Conservation (phyloP, 2,329 filamentous ascomycete genomes). For the Alternaria brassicicola region DNA sequence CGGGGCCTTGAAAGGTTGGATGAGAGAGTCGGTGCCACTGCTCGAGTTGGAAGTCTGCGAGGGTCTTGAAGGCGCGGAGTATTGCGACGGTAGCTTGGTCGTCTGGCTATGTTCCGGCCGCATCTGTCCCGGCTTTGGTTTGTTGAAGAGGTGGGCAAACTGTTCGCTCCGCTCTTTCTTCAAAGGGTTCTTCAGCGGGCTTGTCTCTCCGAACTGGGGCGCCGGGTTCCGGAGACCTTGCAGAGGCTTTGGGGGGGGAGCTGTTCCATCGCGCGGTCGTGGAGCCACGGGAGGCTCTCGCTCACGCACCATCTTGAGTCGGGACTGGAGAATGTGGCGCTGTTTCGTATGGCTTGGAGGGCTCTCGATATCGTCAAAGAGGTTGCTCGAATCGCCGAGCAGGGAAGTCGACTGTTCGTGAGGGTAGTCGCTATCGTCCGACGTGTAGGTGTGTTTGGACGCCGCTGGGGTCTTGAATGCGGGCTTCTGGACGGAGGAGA, state of each 20-base stretch:
- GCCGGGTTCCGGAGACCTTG: conserved; percentile 39
- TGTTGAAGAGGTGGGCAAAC: conserved; percentile 57
- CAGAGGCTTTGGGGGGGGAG: conserved; percentile 34
- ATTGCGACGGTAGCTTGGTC: conserved; percentile 31
- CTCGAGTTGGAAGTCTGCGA: conserved; percentile 4
- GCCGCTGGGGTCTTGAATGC: conserved; percentile 21
- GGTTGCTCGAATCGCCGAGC: conserved; percentile 43
- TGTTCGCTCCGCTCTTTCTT: conserved; percentile 41
- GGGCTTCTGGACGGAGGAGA: conserved; percentile 43
- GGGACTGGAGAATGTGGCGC: conserved; percentile 3
- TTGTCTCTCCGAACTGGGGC: conserved; percentile 64
- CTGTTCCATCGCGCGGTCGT: conserved; percentile 28
- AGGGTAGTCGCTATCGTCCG: conserved; percentile 9
- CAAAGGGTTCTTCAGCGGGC: conserved; percentile 60
- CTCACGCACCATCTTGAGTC: conserved; percentile 58
- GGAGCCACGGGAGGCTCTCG: conserved; percentile 53
- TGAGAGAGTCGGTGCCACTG: conserved; percentile 8
- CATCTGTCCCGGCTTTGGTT: conserved; percentile 56
- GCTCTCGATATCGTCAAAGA: conserved; percentile 41
- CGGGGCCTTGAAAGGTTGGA: conserved; percentile 23
- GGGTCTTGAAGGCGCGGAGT: conserved; percentile 11
- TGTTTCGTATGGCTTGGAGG: background rate
- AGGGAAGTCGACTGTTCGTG: conserved; percentile 20
- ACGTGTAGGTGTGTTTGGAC: conserved; percentile 6
- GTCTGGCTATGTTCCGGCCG: conserved; percentile 59